A percentile compares a stretch with the other conserved stretches of the same genome.
These are phyloP conservation scores for Linnemannia exigua DNA, from an alignment of 192 early-diverging fungal species.

Conservation along the genomic window DNA sequence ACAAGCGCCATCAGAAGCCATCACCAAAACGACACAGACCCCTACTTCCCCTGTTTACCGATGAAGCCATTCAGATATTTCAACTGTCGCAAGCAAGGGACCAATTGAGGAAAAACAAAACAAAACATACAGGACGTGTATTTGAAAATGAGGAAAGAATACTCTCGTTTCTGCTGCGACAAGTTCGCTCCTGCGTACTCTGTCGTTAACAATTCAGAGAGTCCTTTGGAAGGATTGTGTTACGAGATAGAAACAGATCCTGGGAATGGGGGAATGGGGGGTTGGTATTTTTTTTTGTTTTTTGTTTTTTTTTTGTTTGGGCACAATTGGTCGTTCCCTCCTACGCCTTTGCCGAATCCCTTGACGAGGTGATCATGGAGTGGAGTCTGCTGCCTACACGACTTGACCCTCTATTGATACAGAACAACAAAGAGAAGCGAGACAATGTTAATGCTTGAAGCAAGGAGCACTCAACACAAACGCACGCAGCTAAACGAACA, in stretches of 20 bases:
- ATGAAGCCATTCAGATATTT: no score
- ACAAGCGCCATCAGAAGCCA: neutral
- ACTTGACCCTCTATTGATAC: slow-evolving; percentile 31
- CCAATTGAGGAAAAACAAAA: neutral
- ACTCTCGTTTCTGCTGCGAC: neutral
- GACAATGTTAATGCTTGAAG: neutral
- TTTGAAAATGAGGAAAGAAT: neutral
- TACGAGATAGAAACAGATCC: neutral
- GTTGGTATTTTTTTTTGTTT: neutral
- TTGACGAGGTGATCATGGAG: neutral
- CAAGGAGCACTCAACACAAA: neutral
- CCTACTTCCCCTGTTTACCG: no score
- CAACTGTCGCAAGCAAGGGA: neutral
- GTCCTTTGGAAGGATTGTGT: neutral
- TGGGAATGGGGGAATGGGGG: neutral
- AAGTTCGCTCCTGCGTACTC: neutral
- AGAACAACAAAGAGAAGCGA: neutral
- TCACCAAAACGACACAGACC: neutral
- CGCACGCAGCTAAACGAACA: neutral
- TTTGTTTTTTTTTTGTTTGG: no score
- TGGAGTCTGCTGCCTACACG: slow-evolving; percentile 2
- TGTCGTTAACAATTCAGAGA: neutral
- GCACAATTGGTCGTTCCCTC: neutral
- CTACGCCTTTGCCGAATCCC: neutral
- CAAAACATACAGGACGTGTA: neutral